Evolutionary conservation across 805 yeast species (phyloP).

Genomic region (Schizosaccharomyces osmophilus): DNA sequence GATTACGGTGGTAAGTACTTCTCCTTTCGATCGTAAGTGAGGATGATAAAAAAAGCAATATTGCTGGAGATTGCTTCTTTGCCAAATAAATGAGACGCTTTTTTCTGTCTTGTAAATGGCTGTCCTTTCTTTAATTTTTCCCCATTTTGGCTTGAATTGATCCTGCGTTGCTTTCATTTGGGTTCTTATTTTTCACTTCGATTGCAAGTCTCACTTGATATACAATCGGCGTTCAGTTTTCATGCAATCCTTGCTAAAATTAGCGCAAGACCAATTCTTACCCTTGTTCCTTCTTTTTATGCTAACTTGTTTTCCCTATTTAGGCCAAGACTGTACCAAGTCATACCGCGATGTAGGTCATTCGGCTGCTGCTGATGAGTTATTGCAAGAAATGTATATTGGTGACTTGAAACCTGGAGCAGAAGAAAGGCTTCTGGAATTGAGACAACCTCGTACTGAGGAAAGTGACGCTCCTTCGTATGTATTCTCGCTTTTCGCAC

Average conservation of each 20-base stretch:
- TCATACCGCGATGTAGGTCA: slow-evolving; percentile 79
- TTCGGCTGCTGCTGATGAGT: slow-evolving; percentile 80
- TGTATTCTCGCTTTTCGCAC: neutral
- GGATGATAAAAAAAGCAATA: neutral
- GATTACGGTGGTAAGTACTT: slow-evolving; percentile 39
- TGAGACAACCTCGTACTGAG: neutral
- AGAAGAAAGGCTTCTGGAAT: neutral
- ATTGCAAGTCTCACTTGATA: no score
- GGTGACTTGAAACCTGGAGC: slow-evolving; percentile 46
- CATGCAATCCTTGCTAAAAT: no score
- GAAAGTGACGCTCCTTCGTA: neutral
- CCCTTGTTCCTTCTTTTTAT: no score
- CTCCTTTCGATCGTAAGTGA: neutral
- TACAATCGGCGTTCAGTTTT: no score
- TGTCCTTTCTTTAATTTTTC: no score
- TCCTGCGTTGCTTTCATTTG: no score
- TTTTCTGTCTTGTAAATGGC: no score
- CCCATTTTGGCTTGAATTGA: no score
- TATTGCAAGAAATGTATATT: slow-evolving; percentile 38
- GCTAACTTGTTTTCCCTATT: neutral
- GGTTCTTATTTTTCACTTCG: no score
- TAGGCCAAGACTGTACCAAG: slow-evolving; percentile 35
- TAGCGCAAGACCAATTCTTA: no score
- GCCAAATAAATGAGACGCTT: no score
- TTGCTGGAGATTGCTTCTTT: neutral